Evolutionary conservation across 1,284 basidiomycete species (phyloP).

Genomic region (Moesziomyces sp.): DNA sequence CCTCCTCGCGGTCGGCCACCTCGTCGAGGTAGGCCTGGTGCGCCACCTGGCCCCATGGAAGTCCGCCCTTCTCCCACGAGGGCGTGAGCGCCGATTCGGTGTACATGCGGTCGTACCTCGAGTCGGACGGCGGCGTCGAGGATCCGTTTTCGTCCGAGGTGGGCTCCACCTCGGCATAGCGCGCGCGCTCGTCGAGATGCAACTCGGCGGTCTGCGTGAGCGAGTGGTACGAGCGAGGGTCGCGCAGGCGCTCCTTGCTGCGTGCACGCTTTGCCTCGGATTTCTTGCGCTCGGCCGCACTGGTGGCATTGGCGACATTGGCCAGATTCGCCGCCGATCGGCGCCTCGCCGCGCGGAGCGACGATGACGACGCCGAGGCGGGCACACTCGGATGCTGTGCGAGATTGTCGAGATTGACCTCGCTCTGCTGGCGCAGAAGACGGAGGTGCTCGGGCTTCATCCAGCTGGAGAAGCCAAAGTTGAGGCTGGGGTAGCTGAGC

Average conservation of each 20-base stretch:
- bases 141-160: slow-evolving; percentile 39
- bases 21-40: slow-evolving; percentile 30
- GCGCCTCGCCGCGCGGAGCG: slow-evolving; percentile 18
- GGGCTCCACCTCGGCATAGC: slow-evolving; percentile 58
- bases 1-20: slow-evolving; percentile 33
- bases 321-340: slow-evolving; percentile 35
- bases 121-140: slow-evolving; percentile 20
- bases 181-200: slow-evolving; percentile 58
- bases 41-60: slow-evolving; percentile 43
- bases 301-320: slow-evolving; percentile 12
- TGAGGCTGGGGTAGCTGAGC: slow-evolving; percentile 78
- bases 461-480: slow-evolving; percentile 93
- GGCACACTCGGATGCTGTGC: slow-evolving; percentile 24
- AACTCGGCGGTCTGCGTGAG: slow-evolving; percentile 57
- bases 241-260: slow-evolving; percentile 34
- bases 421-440: slow-evolving; percentile 75
- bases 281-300: slow-evolving; percentile 26
- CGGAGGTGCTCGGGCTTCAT: slow-evolving; percentile 88
- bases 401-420: slow-evolving; percentile 57
- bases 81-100: slow-evolving; percentile 28
- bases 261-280: slow-evolving; percentile 29
- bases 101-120: slow-evolving; percentile 31
- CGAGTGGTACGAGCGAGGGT: slow-evolving; percentile 48
- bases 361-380: slow-evolving; percentile 16
- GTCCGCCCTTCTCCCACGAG: slow-evolving; percentile 35